These are phyloP conservation scores for Kwoniella sp. DNA, from an alignment of 768 basidiomycete species.

Conservation along the genomic window DNA sequence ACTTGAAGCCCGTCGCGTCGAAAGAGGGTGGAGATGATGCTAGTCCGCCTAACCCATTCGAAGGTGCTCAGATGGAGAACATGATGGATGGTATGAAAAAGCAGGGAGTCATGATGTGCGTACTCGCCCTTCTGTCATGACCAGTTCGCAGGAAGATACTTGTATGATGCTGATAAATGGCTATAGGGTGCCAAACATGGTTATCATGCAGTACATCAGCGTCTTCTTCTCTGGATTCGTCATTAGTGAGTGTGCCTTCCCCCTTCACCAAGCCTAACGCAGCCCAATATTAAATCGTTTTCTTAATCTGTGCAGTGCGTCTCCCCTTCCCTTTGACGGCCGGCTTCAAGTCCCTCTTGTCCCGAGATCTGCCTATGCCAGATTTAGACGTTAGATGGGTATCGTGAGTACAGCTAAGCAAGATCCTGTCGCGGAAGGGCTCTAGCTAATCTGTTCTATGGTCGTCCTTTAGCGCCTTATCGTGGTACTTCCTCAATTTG, in stretches of 20 bases:
- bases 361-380: slow-evolving; percentile 88
- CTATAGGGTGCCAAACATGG: slow-evolving; percentile 66
- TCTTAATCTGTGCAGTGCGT: too few species aligned
- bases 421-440: too few species aligned
- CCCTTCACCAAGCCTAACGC: not conserved
- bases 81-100: slow-evolving; percentile 99
- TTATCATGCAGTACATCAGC: slow-evolving; percentile 99
- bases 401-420: slow-evolving; percentile 61
- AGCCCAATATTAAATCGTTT: too few species aligned
- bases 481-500: slow-evolving; percentile 99
- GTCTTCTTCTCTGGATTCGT: slow-evolving; percentile 99
- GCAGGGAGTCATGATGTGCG: slow-evolving; percentile 95
- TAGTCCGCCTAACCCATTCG: slow-evolving; percentile 76
- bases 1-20: slow-evolving; percentile 76
- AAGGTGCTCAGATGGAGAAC: slow-evolving; percentile 91
- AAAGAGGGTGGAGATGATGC: slow-evolving; percentile 59
- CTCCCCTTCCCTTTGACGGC: slow-evolving; percentile 94
- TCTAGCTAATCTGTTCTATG: not conserved
- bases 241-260: slow-evolving; percentile 69
- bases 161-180: not conserved
- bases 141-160: too few species aligned
- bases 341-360: slow-evolving; percentile 97
- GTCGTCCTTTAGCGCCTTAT: slow-evolving; percentile 61
- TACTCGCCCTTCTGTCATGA: too few species aligned
- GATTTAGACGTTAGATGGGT: slow-evolving; percentile 99